Base-by-base conservation (phyloP, 176 grass and related monocot genomes). In the Puya raimondii region DNA sequence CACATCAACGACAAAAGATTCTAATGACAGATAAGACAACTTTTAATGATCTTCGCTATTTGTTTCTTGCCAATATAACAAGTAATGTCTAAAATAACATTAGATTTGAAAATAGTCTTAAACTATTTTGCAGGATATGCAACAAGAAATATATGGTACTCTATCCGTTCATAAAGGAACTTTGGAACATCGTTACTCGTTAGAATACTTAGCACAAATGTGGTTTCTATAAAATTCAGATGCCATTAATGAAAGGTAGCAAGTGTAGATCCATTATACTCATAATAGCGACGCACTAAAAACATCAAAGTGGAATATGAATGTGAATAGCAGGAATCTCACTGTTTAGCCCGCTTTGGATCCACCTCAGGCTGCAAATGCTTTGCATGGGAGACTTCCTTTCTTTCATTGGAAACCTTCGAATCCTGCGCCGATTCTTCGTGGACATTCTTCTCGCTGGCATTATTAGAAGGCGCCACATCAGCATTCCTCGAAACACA, bases 331-430 rank as follows among this genome's bases (percentile, higher is more conserved):
- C n/a, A 52, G 48, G 78, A 66, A 78, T 79, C 86, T 85, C 85
- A 97, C 93, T 97, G 89, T 83, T 97, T 97, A 52, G 84, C 89
- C 0, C 89, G 86, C 65, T 89, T 96, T 18, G 82, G 81, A 66
- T 97, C 89, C 0, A 78, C 79, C 53, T 92, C 93, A 47, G 71
- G 79, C 66, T 87, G 86, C 26, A 57, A n/a, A 12, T 87, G 72
- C 74, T 97, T 92, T 12, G 48, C 68, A 12, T 47, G 78, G 65
- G 68, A 61, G 10, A 78, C 78, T 16, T 96, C 92, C 73, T 87
- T 96, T 72, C 86, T 85, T 29, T 91, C 88, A n/a, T 6, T 48
- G 54, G 81, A 67, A 70, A 73, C n/a, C n/a, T 86, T 80, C 29
- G 51, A 71, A 50, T 82, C 81, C 65, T 85, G 25, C 6, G 13